Percentiles rank a stretch among this genome's conserved stretches.
These are phyloP conservation scores for Carallia pectinifolia DNA, from an alignment of 345 rosid genomes.

Conservation along the genomic window DNA sequence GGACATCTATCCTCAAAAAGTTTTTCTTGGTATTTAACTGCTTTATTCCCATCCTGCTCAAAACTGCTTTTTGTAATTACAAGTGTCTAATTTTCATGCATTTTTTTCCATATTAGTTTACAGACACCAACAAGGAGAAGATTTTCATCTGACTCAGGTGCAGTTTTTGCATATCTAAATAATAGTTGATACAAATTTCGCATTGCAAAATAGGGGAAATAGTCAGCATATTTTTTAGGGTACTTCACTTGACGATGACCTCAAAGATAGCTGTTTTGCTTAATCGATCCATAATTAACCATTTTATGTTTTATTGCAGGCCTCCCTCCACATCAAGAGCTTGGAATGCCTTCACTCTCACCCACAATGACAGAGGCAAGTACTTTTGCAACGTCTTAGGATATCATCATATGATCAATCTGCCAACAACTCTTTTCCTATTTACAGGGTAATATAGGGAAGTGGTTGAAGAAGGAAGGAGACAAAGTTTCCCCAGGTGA, in stretches of 20 bases:
- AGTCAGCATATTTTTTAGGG: too few relatives aligned
- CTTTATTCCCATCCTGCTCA: neutral
- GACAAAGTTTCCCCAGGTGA: conserved; percentile 86
- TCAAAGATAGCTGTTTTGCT: too few relatives aligned
- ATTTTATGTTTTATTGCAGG: conserved; percentile 43
- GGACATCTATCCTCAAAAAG: conserved; percentile 23
- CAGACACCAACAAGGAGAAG: conserved; percentile 50
- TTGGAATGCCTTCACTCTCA: conserved; percentile 99
- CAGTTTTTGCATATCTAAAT: too few relatives aligned
- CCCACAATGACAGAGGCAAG: conserved; percentile 96
- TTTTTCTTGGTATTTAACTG: conserved; percentile 36
- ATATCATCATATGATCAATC: neutral
- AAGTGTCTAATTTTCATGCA: neutral
- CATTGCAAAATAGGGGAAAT: too few relatives aligned
- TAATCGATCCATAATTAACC: neutral
- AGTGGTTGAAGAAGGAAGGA: conserved; percentile 98
- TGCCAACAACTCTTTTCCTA: conserved; percentile 23
- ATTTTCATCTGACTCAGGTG: conserved; percentile 80
- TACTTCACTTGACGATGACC: too few relatives aligned
- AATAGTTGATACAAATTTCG: too few relatives aligned
- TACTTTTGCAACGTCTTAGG: too few relatives aligned
- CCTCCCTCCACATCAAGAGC: conserved; percentile 91
- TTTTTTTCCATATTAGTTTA: conserved; percentile 41
- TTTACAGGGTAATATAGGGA: conserved; percentile 90
- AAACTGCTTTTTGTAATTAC: conserved; percentile 2